Evolutionary conservation across 2,329 filamentous ascomycete genomes (phyloP).

Genomic region (Hymenotorrendiella dingleyae): DNA sequence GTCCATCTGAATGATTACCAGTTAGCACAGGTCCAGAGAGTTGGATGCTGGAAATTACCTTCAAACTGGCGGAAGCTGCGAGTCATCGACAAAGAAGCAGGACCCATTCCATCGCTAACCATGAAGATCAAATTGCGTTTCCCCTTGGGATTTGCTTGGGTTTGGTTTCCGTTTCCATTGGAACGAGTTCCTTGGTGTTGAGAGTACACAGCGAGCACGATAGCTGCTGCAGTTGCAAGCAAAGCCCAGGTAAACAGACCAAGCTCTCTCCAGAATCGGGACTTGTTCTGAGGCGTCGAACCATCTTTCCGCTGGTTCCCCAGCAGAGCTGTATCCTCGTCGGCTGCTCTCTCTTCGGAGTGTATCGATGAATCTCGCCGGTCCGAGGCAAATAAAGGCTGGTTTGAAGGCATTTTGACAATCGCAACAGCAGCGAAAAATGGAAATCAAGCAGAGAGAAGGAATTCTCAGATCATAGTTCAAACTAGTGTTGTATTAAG

Average conservation of each 20-base stretch:
- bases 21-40: background rate
- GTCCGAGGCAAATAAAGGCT: conserved; percentile 29
- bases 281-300: conserved; percentile 30
- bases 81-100: conserved; percentile 81
- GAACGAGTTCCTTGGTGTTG: conserved; percentile 51
- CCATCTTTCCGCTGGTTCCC: conserved; percentile 25
- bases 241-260: conserved; percentile 78
- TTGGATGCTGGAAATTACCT: conserved; percentile 27
- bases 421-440: background rate
- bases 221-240: conserved; percentile 69
- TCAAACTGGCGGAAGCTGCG: conserved; percentile 78
- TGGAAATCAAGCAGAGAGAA: background rate
- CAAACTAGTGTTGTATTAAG: too few relatives aligned
- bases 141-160: conserved; percentile 37
- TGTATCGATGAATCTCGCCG: conserved; percentile 48
- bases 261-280: conserved; percentile 64
- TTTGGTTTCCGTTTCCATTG: conserved; percentile 11
- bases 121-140: conserved; percentile 98
- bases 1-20: conserved; percentile 39
- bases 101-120: conserved; percentile 98
- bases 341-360: conserved; percentile 48
- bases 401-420: conserved; percentile 19
- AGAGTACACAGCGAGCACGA: conserved; percentile 75
- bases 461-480: background rate
- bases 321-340: conserved; percentile 34